These are phyloP conservation scores for Senna tora DNA, from an alignment of 306 rosid genomes.

Conservation along the genomic window DNA sequence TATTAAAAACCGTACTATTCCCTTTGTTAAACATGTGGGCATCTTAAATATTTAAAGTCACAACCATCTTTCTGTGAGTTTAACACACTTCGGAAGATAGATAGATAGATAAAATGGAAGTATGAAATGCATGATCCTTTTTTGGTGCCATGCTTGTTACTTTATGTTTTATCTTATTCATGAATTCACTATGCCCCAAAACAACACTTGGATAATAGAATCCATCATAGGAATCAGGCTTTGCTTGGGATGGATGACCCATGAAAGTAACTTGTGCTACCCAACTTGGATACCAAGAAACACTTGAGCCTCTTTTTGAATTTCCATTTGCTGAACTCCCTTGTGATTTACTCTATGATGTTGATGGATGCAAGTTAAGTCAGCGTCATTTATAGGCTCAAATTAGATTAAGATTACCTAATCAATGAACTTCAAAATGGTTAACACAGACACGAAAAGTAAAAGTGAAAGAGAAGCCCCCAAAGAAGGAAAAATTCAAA, in stretches of 20 bases:
- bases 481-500: neutral
- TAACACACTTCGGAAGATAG: neutral
- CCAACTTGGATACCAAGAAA: slow-evolving; percentile 32
- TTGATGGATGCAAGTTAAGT: slow-evolving; percentile 22
- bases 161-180: neutral
- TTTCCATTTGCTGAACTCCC: slow-evolving; percentile 14
- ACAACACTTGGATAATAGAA: neutral
- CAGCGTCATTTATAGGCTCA: slow-evolving; percentile 14
- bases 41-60: neutral
- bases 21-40: neutral
- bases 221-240: neutral
- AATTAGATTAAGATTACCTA: neutral
- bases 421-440: neutral
- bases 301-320: neutral
- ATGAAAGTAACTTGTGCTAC: slow-evolving; percentile 22
- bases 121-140: neutral
- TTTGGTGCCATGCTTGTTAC: neutral
- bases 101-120: neutral
- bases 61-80: neutral
- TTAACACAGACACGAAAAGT: neutral
- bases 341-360: slow-evolving; percentile 24
- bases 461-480: neutral
- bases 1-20: neutral
- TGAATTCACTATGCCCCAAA: neutral
- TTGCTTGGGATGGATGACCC: neutral